These are phyloP conservation scores for Ascochyta lentis DNA, from an alignment of 2,329 filamentous ascomycete species.

Conservation along the genomic window DNA sequence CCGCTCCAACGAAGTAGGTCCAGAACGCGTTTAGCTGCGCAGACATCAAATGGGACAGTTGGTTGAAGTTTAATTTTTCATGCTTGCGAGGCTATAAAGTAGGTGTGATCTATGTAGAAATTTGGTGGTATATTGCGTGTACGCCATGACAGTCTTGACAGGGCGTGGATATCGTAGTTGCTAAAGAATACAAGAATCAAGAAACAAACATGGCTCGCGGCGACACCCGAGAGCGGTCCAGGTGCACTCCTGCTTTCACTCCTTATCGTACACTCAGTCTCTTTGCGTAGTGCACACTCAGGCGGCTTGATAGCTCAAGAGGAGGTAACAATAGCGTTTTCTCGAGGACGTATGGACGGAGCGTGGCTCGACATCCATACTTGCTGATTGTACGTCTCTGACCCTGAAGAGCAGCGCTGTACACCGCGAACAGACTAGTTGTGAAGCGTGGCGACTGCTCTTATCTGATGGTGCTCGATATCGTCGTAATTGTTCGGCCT, in stretches of 20 bases:
- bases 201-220: conserved; percentile 1
- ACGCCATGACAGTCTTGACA: not conserved
- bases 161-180: conserved; percentile 26
- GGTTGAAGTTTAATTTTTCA: not conserved
- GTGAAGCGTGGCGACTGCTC: not conserved
- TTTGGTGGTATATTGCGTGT: conserved; percentile 4
- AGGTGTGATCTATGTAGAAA: not conserved
- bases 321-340: not conserved
- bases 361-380: conserved; percentile 5
- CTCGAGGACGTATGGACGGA: not conserved
- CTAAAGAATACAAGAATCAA: conserved; percentile 16
- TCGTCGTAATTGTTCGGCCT: conserved; percentile 43
- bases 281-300: no score
- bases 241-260: not conserved
- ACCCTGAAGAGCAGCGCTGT: not conserved
- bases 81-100: not conserved
- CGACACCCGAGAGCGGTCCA: not conserved
- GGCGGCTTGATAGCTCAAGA: no score
- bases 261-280: not conserved
- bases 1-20: not conserved
- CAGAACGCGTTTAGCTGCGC: no score
- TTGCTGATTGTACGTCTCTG: not conserved
- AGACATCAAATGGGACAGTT: no score
- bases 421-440: not conserved
- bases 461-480: conserved; percentile 37